Base-by-base conservation (phyloP, 2,329 filamentous ascomycete genomes). In the Colletotrichum coccodes region DNA sequence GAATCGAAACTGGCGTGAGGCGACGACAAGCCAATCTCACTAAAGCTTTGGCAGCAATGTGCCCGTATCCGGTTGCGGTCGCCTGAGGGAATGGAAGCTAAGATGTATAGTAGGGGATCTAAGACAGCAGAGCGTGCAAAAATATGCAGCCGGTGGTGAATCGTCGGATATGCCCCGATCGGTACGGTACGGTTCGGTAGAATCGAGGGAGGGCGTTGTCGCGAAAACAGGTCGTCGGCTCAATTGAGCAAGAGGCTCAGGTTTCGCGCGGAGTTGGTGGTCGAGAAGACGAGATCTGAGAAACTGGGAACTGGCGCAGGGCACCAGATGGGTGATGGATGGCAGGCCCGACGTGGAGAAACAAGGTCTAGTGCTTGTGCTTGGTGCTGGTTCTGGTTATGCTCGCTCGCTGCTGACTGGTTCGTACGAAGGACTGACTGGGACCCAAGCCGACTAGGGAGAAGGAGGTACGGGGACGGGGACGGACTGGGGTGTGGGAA, bases 21-120 rank as follows among this genome's bases (percentile, higher is more conserved):
- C 26, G 28, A 60, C 47, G 34, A 49, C 28, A 44, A 36, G 42
- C 36, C 47, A 69, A 69, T 69, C 42, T 66, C 66, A 56, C 66
- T 56, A 42, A 65, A 69, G 66, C 54, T 69, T 46, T 56, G 23
- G 30, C 49, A 69, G 66, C 46, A 65, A 69, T 65, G 66, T 60
- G 36, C 14, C 52, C n/a, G 66, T 68, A 60, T 66, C 66, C 66
- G 66, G 61, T 56, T 69, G 66, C 66, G 56, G 66, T 66, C 61
- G 62, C n/a, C 36, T 38, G 42, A 18, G 60, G 61, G 66, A 65
- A 60, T 60, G 66, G 61, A 65, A 46, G 54, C 54, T 65, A 65
- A 40, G 44, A 23, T 60, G 36, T 54, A 8, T 53, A 56, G 65
- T 46, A 36, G 53, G 34, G 53, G 61, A 65, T 50, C 54, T 56